These are phyloP conservation scores for Cladophialophora psammophila DNA, from an alignment of 2,329 filamentous ascomycete genomes.

Conservation along the genomic window DNA sequence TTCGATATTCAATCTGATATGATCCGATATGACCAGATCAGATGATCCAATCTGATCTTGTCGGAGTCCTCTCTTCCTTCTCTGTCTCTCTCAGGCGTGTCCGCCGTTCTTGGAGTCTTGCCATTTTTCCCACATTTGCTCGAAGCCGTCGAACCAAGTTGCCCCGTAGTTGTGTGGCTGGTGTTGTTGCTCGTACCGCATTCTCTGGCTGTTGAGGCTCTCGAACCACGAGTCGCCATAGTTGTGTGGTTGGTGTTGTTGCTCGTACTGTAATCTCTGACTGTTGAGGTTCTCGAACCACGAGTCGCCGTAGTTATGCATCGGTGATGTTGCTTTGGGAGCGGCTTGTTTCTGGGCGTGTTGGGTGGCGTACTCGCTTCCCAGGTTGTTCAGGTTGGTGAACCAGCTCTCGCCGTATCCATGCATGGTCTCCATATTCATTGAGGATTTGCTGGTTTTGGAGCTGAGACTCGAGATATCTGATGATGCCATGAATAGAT, in stretches of 20 bases:
- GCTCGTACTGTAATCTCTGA: conserved; percentile 6
- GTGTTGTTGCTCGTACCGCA: conserved; percentile 22
- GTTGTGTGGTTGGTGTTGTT: conserved; percentile 17
- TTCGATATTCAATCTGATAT: not conserved
- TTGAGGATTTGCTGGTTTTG: conserved; percentile 14
- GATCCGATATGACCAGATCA: not conserved
- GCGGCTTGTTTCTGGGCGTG: too few species aligned
- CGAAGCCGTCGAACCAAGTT: conserved; percentile 31
- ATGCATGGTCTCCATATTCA: conserved; percentile 19
- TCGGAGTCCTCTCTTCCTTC: not conserved
- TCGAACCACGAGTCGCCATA: conserved; percentile 35
- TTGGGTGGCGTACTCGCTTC: too few species aligned
- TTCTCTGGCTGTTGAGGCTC: conserved; percentile 30
- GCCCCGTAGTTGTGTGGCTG: conserved; percentile 29
- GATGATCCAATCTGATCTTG: not conserved
- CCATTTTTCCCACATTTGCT: conserved; percentile 31
- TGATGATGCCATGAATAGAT: conserved; percentile 8
- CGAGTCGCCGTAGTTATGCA: conserved; percentile 30
- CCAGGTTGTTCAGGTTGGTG: conserved; percentile 28
- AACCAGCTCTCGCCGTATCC: conserved; percentile 33
- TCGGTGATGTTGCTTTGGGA: too few species aligned
- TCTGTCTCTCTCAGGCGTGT: conserved; percentile 13
- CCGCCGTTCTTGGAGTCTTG: conserved; percentile 21
- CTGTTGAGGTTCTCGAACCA: conserved; percentile 32
- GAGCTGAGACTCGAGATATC: conserved; percentile 7